Evolutionary conservation across 2,329 filamentous ascomycete genomes (phyloP).

Genomic region (Aaosphaeria pasadenensis): DNA sequence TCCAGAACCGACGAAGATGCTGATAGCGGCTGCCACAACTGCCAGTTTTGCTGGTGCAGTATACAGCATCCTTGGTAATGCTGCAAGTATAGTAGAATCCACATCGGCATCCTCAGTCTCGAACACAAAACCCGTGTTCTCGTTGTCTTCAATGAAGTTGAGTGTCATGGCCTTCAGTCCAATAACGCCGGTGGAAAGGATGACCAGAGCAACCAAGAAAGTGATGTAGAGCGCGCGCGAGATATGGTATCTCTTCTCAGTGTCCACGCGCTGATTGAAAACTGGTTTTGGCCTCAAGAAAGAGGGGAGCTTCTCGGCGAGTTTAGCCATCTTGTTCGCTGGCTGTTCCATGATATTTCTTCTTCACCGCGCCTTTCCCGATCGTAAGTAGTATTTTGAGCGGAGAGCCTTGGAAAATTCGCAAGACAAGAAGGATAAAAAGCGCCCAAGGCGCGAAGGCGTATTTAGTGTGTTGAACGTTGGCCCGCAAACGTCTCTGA

Average conservation of each 20-base stretch:
- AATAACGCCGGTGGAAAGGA: conserved; percentile 18
- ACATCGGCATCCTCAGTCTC: conserved; percentile 11
- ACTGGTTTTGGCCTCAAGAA: conserved; percentile 13
- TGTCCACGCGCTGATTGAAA: conserved; percentile 16
- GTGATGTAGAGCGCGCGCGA: conserved; percentile 17
- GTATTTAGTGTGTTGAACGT: no score
- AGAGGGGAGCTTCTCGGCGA: conserved; percentile 4
- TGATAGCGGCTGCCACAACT: conserved; percentile 19
- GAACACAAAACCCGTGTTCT: conserved; percentile 27
- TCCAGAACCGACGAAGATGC: conserved; percentile 15
- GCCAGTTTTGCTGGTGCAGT: conserved; percentile 25
- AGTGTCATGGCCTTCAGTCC: conserved; percentile 27
- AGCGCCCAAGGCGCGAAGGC: no score
- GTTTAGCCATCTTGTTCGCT: conserved; percentile 10
- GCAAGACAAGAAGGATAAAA: no score
- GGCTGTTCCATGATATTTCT: conserved; percentile 8
- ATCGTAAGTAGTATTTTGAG: no score
- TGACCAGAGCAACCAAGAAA: conserved; percentile 15
- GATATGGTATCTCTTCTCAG: conserved; percentile 13
- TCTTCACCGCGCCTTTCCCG: not conserved
- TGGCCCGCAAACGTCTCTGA: no score
- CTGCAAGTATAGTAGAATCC: conserved; percentile 20
- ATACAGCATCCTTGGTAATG: conserved; percentile 24
- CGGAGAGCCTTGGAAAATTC: no score
- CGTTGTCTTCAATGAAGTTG: conserved; percentile 32